Evolutionary conservation across 2,329 filamentous ascomycete genomes (phyloP), one percentile per base, ranked within the genome.

Genomic region (Cladorrhinum sp.): DNA sequence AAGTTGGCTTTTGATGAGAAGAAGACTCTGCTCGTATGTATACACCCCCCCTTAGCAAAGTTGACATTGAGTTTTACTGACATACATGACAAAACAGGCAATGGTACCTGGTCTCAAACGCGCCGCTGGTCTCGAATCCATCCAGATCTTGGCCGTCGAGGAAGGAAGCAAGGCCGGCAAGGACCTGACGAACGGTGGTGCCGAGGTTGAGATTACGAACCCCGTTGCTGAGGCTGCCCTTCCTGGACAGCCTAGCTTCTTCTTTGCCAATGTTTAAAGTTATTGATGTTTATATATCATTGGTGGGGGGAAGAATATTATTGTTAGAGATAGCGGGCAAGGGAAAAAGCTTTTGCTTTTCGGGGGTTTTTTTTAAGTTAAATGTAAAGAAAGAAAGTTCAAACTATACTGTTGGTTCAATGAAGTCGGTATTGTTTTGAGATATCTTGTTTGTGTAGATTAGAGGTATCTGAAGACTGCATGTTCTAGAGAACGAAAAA

Each of bases 1-100:
- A 91, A 93, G 76, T 80, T 99, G 63, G 82, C 85, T 1, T 99
- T 98, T 74, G 88, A 97, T 69, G 95, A 99, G 80, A 80, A 87
- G 52, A 81, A 83, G 62, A 89, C 88, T 32, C 80, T 98, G 59
- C 32, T 69, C 65, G 66, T 68, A 62, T 53, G 65, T 67, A 8
- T 27, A 16, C 18, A 20, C 32, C 12, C n/a, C 22, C 29, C 9
- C 7, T 41, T 27, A 18, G 10, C 12, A 16, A 24, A n/a, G n/a
- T n/a, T 32, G 12, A 4, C n/a, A 49, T 22, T 41, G n/a, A 50
- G 12, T 12, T 29, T 41, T 24, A 32, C 52, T 54, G 29, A 62
- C 54, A 5, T 10, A 23, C 18, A 8, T 53, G 6, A 55, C 36
- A 20, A 6, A 29, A 3, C 74, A 79, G 57, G 86, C 92, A 69